These are phyloP conservation scores for Leccinum rimulosum DNA, from an alignment of 768 basidiomycete genomes.

Conservation along the genomic window DNA sequence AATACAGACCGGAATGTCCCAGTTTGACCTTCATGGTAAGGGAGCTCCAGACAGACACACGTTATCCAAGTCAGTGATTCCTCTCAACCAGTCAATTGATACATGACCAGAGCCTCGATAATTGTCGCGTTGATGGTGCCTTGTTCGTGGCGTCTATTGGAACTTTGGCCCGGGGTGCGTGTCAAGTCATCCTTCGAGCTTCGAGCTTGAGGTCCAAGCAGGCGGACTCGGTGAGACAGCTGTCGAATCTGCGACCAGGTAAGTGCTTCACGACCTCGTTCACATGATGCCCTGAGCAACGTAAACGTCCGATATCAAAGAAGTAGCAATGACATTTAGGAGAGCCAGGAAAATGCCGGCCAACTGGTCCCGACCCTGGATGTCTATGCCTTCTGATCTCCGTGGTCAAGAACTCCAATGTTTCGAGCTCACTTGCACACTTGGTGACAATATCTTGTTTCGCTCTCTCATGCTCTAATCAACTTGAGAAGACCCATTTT, in stretches of 20 bases:
- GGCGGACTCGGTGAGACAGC: background rate
- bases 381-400: background rate
- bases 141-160: background rate
- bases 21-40: constrained; percentile 51
- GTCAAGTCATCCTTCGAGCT: background rate
- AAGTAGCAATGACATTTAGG: background rate
- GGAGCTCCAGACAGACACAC: constrained; percentile 45
- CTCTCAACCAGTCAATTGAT: background rate
- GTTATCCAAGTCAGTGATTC: background rate
- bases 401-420: background rate
- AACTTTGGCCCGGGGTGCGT: background rate
- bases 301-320: background rate
- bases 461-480: background rate
- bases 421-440: background rate
- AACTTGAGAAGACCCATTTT: background rate
- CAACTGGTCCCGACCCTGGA: background rate
- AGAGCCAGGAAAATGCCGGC: background rate
- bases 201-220: background rate
- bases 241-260: background rate
- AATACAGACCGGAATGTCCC: constrained; percentile 47
- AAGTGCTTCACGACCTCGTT: background rate
- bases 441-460: background rate
- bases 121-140: background rate
- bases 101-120: background rate
- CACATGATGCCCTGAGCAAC: background rate